Base-by-base conservation (phyloP, 2,329 filamentous ascomycete genomes). In the Incumbomyces delicatus region DNA sequence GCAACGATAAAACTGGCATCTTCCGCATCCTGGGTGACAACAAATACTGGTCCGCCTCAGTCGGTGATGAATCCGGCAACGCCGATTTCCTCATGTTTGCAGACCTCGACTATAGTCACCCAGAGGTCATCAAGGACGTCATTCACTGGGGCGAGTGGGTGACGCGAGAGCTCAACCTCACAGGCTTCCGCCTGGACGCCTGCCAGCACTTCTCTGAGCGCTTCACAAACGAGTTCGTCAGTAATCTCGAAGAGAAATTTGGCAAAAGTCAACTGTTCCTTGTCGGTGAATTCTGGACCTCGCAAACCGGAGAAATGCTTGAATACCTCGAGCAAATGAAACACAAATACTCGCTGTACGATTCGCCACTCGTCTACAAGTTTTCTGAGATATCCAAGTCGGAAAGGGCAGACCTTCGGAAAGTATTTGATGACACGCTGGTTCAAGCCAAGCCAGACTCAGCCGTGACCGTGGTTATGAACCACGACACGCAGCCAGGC, bases 51-150 rank as follows among this genome's bases (percentile, higher is more conserved):
- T 49, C 46, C 18, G 16, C 16, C 7, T 41, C 44, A 44, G 46
- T 45, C 29, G 30, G 30, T 17, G 33, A 30, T 14, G 35, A 40
- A n/a, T 40, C 33, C 35, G 42, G 38, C 90, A 76, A 92, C 81
- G 54, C 90, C 96, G 68, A 92, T 43, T 83, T 77, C 57, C 69
- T 83, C 20, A 80, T 83, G 75, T 81, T 80, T 53, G 76, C 77
- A 2, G 78, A 83, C 58, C 27, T 83, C 34, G 78, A 82, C 62
- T 80, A 81, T 57, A 57, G 61, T 2, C 73, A 80, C 48, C 69
- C 72, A 0, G 78, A 80, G 56, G 79, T 82, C 5, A 65, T 70
- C 20, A 61, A 69, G 8, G 80, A 83, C 50, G 72, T 82, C 6
- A 67, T 77, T 49, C 69, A 71, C 40, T 83, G 80, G 80, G 78